Base-by-base conservation (phyloP, 2,329 filamentous ascomycete species). In the Lecanoromycetidae sp. region DNA sequence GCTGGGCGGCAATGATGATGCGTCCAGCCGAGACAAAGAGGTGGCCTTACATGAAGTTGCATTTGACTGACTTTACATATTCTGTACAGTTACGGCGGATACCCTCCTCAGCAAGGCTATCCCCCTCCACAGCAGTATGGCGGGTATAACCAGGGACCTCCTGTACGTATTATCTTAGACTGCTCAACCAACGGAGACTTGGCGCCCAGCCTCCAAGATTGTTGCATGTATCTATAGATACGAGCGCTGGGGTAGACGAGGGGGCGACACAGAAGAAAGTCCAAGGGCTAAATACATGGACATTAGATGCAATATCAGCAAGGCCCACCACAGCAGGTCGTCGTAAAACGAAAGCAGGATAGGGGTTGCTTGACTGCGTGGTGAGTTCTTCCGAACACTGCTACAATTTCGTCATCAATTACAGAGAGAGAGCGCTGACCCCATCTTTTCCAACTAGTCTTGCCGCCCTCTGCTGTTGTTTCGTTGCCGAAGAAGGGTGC, bases 401-500 rank as follows among this genome's bases (percentile, higher is more conserved):
- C 4, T 19, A 20, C 10, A 4, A 3, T 27, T 6, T 13, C 12
- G 10, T 30, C 35, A 23, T 25, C 19, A 6, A 20, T 30, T 20
- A 10, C n/a, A 13, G 23, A n/a, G 58, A 41, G 10, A 19, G 5
- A 37, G 9, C 15, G 42, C 30, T 38, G 20, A 17, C 22, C 30
- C 23, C 22, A 19, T 41, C 25, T 19, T 23, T 17, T 20, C n/a
- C 8, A 19, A n/a, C 42, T 49, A 72, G 74, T 63, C 59, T 78
- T 40, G 74, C 72, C 39, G 67, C 66, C 27, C 60, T 80, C 30
- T 80, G 76, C 65, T 81, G 77, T 60, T 80, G 76, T 58, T 80
- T 76, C 62, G 67, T 80, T 23, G 78, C 74, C 56, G 77, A 79
- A 58, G 77, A 80, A 61, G 69, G 72, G 23, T 80, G 77, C 57